Base-by-base conservation (phyloP, 371 early-diverging fungal species). In the Mucor saturninus region DNA sequence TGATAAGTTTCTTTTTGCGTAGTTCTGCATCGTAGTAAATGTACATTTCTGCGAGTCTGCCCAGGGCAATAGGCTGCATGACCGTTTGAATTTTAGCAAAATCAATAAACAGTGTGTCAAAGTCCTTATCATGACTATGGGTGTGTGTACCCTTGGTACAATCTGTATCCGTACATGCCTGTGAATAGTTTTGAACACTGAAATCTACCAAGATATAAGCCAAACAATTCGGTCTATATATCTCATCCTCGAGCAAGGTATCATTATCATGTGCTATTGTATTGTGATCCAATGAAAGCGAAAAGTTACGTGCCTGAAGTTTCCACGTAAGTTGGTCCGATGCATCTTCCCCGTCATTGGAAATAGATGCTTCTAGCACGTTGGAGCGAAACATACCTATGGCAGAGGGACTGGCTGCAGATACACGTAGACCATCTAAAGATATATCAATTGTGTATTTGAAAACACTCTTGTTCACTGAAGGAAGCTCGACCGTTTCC, bases 1-100 rank as follows among this genome's bases (percentile, higher is more conserved):
- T 71, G 63, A 68, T 77, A 63, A 54, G 83, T 81, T 77, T 88
- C 81, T 69, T 80, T 72, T 67, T 83, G 13, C 82, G 79, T 30
- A 93, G 79, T 56, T 92, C 92, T 4, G 84, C 73, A 15, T 83
- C 81, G 64, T 90, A 93, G 62, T 86, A 91, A 13, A 89, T 74
- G 29, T 86, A 84, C 61, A 89, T 76, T 43, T 91, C 92, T 3
- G 88, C 83, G 14, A 91, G 71, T 46, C 82, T 84, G 15, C 90
- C 89, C 0, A 93, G 68, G 0, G 93, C 91, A 63, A 83, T 86
- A 0, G 93, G 93, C 50, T 91, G 93, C 89, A 92, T 86, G 7
- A 92, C 84, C 0, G 89, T 87, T 59, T 89, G 89, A 7, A 91
- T 76, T 56, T 88, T 85, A 9, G 76, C 55, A 32, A 93, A 64